A percentile compares a stretch with the other conserved stretches of the same genome.
These are phyloP conservation scores for Ogataea philodendri DNA, from an alignment of 805 yeast species.

Conservation along the genomic window DNA sequence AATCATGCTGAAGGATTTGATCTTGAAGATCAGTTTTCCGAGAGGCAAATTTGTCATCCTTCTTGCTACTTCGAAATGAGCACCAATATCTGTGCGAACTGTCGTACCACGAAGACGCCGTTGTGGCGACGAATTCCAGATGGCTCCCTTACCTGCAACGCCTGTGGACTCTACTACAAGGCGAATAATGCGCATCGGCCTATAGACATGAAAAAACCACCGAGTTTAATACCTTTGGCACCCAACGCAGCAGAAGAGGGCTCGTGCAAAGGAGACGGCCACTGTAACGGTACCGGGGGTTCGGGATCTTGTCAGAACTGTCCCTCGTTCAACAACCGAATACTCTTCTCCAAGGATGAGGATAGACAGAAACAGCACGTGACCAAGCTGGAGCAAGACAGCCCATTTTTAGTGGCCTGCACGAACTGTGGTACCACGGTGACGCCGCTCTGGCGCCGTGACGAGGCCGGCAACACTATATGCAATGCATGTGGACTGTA, in stretches of 20 bases:
- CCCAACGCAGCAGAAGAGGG: conserved; percentile 41
- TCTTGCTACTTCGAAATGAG: conserved; percentile 1
- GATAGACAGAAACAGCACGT: background rate
- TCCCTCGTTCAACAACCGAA: conserved; percentile 76
- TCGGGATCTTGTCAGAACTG: conserved; percentile 76
- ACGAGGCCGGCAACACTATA: conserved; percentile 75
- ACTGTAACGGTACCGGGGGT: conserved; percentile 89
- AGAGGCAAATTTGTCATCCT: background rate
- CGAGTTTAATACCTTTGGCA: conserved; percentile 45
- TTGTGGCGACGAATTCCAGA: conserved; percentile 59
- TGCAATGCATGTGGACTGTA: conserved; percentile 89
- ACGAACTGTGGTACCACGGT: conserved; percentile 81
- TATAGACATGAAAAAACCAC: conserved; percentile 58
- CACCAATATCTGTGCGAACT: conserved; percentile 47
- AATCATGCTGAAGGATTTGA: background rate
- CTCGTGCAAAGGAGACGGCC: conserved; percentile 71
- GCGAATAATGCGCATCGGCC: conserved; percentile 66
- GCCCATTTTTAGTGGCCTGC: conserved; percentile 66
- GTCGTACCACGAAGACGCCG: conserved; percentile 56
- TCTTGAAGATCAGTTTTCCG: conserved; percentile 1
- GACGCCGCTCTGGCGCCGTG: conserved; percentile 86
- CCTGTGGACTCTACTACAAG: conserved; percentile 56
- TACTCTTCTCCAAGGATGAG: conserved; percentile 26
- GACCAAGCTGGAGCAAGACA: conserved; percentile 5
- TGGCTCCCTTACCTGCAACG: conserved; percentile 55